phyloP scores from a whole-genome alignment of 2,329 filamentous ascomycete species.

The Stemphylium beticola region DNA sequence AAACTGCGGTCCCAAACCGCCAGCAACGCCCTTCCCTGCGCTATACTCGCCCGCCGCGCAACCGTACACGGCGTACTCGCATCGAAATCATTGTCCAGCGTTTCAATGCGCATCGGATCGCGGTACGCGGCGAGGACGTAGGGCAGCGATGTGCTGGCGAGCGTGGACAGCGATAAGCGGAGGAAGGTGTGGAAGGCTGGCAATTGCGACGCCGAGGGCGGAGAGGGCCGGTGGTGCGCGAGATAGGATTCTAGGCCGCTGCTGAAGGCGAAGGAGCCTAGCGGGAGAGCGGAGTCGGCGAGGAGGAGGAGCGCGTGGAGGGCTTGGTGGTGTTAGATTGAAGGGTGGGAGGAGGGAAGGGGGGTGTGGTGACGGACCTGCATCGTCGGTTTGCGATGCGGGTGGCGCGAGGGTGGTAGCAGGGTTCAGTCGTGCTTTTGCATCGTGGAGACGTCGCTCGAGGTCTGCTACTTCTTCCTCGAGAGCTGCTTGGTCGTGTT shows the following conservation, averaged over 20 bases:
- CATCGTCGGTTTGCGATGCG: constrained; percentile 20
- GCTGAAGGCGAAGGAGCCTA: constrained; percentile 88
- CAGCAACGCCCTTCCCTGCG: constrained; percentile 77
- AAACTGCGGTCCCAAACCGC: constrained; percentile 79
- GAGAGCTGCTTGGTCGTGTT: constrained; percentile 37
- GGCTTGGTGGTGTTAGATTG: constrained; percentile 21
- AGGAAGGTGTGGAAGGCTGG: constrained; percentile 70
- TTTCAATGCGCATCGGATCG: constrained; percentile 57
- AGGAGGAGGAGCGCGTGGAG: constrained; percentile 76
- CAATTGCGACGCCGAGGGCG: constrained; percentile 39
- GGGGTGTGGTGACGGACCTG: constrained; percentile 20
- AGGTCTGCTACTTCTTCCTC: constrained; percentile 64
- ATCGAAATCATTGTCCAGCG: constrained; percentile 77
- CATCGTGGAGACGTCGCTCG: constrained; percentile 58
- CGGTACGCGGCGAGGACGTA: constrained; percentile 74
- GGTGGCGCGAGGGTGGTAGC: constrained; percentile 20
- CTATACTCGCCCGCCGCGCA: constrained; percentile 73
- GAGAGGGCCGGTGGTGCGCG: constrained; percentile 63
- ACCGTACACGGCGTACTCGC: constrained; percentile 81
- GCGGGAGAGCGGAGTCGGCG: constrained; percentile 79
- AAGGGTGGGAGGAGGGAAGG: neutral
- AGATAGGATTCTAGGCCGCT: constrained; percentile 83
- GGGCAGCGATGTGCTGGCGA: constrained; percentile 74
- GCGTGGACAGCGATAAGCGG: constrained; percentile 70
- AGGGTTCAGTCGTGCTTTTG: constrained; percentile 55